Base-by-base conservation (phyloP, 441 rosid genomes). In the Populus hybrid region DNA sequence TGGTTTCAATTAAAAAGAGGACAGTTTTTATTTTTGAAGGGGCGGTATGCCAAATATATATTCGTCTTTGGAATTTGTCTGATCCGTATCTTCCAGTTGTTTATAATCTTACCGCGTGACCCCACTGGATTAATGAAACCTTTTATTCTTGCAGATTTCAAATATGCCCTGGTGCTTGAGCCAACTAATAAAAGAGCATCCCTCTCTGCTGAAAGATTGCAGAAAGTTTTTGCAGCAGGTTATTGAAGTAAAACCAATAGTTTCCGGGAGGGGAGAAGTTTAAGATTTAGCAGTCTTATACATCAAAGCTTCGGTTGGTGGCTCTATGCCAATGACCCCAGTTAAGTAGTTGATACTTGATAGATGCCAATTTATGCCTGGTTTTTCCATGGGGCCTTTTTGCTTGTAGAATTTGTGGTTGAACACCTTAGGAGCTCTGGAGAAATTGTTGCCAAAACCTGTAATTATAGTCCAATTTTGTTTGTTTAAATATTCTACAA, bases 121-220 rank as follows among this genome's bases (percentile, higher is more conserved):
- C 26, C 14, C 66, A 10, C 6, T 30, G 6, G 70, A 67, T 35
- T 6, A 30, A 67, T 16, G 23, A 67, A 14, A 67, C 40, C 4
- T 67, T 10, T 67, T 16, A 18, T 11, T 67, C 10, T 9, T 85
- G 89, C 91, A 95, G 99, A 95, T 87, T 95, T 92, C 81, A 78
- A 65, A 68, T 82, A 91, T 72, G 97, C 99, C 9, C 84, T 91
- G 69, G 97, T 95, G 74, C 91, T 95, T 24, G 99, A 95, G 84
- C 99, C 99, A 74, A 93, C 94, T 82, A 95, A 95, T 80, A 93
- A 91, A 87, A 80, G 97, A 82, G 99, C 98, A 21, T 73, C 95
- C 42, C 63, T 83, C 24, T 91, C 94, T 76, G 97, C 97, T 1
- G 92, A 92, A 64, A 87, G 94, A 85, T 84, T 95, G 71, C 82